Evolutionary conservation across 192 early-diverging fungal genomes (phyloP), one percentile per base, ranked within the genome.

Genomic region (Phycomyces blakesleeanus): DNA sequence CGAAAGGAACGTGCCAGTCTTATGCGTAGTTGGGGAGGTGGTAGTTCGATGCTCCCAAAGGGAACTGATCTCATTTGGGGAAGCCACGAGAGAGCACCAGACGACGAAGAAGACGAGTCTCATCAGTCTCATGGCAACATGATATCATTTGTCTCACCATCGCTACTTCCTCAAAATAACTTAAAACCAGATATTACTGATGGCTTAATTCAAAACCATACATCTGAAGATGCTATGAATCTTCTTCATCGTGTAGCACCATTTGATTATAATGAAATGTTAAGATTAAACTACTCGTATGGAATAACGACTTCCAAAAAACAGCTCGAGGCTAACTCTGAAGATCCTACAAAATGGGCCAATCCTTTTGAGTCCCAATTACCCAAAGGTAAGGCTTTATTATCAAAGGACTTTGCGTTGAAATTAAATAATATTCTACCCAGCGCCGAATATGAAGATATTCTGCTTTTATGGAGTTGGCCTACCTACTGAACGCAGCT

Each of bases 21-120:
- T 1, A 89, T 93, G 67, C 88, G 92, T 11, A 87, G 84, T 24
- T 96, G 92, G 91, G 88, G 83, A 18, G 91, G 91, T 15, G 72
- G 89, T 21, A 76, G 80, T 0, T 85, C 87, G 12, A 78, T 97
- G 79, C 74, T 94, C 18, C 92, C 90, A 57, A 91, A 92, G 66
- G 94, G 94, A 49, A 93, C 92, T 37, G 74, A 89, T 22, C 72
- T 72, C 6, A 66, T 95, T 25, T 97, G 93, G 93, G 93, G 94
- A 11, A 76, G 78, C 24, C 37, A 64, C 5, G 57, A 59, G 0
- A 56, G 74, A 20, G 89, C 94, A 1, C 93, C 94, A 9, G 93
- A 94, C 63, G 91, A 94, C 65, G 71, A 76, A 15, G 53, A 68
- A 0, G 69, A 78, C 40, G 71, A 76, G 8, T 51, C 59, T 1